phyloP scores from a whole-genome alignment of 805 yeast genomes.

The Wickerhamomyces strasburgensis region DNA sequence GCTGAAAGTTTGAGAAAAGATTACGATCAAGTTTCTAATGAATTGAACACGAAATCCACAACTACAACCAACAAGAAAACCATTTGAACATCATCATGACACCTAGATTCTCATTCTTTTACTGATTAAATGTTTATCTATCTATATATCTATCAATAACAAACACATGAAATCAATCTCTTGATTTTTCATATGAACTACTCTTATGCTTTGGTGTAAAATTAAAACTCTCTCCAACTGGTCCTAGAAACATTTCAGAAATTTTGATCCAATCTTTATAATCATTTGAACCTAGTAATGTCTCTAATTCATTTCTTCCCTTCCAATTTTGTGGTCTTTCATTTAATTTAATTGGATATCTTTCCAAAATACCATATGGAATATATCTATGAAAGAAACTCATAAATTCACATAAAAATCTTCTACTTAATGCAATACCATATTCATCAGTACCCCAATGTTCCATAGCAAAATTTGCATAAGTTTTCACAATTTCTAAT shows the following conservation, averaged over 20 bases:
- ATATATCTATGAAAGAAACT: slow-evolving; percentile 92
- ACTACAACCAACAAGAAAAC: slow-evolving; percentile 10
- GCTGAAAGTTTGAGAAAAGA: slow-evolving; percentile 61
- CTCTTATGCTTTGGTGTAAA: slow-evolving; percentile 95
- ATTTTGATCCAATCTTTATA: slow-evolving; percentile 94
- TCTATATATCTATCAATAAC: not conserved
- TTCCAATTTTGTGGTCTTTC: slow-evolving; percentile 92
- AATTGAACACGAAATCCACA: slow-evolving; percentile 7
- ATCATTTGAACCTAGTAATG: slow-evolving; percentile 78
- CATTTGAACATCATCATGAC: too few species aligned
- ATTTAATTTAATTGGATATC: slow-evolving; percentile 81
- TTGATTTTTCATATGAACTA: slow-evolving; percentile 52
- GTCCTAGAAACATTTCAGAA: slow-evolving; percentile 92
- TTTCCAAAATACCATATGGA: slow-evolving; percentile 89
- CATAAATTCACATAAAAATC: slow-evolving; percentile 90
- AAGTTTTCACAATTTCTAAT: slow-evolving; percentile 64
- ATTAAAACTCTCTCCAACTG: slow-evolving; percentile 65
- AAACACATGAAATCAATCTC: not conserved
- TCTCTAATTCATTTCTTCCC: slow-evolving; percentile 91
- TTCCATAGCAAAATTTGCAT: slow-evolving; percentile 76
- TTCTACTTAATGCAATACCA: slow-evolving; percentile 82
- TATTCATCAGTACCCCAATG: slow-evolving; percentile 99
- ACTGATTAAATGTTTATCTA: not conserved
- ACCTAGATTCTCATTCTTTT: not conserved
- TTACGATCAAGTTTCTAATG: slow-evolving; percentile 39